Percentiles rank a stretch among this genome's conserved stretches.
Evolutionary conservation across 1,284 basidiomycete species (phyloP).

Genomic region (Malassezia dermatis): DNA sequence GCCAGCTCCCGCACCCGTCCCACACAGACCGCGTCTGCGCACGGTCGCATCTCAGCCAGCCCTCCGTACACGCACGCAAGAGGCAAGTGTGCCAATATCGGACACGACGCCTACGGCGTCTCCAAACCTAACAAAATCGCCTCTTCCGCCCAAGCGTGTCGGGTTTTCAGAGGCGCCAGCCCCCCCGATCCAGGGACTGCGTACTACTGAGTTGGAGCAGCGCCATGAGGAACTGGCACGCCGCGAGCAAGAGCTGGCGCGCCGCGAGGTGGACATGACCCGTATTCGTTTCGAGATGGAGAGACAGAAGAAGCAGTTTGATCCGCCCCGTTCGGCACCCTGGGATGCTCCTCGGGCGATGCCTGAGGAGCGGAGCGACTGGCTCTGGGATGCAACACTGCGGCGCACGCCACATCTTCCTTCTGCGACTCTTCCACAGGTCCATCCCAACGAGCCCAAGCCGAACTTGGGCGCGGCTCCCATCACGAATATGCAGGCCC

Average conservation of each 20-base stretch:
- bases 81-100: background rate
- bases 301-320: background rate
- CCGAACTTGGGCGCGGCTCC: background rate
- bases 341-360: background rate
- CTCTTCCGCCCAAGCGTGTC: background rate
- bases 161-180: background rate
- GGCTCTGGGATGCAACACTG: slow-evolving; percentile 2
- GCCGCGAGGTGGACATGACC: background rate
- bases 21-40: background rate
- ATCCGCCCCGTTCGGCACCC: background rate
- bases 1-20: background rate
- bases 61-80: background rate
- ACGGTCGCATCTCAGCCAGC: background rate
- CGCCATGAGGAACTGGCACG: background rate
- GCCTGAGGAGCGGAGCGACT: background rate
- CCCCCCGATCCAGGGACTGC: background rate
- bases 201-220: background rate
- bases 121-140: background rate
- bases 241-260: background rate
- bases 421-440: background rate
- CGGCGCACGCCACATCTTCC: background rate
- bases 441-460: background rate
- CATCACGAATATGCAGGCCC: background rate
- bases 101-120: background rate
- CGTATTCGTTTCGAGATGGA: background rate